These are phyloP conservation scores for Clarireedia monteithiana DNA, from an alignment of 2,329 filamentous ascomycete species.

Conservation along the genomic window DNA sequence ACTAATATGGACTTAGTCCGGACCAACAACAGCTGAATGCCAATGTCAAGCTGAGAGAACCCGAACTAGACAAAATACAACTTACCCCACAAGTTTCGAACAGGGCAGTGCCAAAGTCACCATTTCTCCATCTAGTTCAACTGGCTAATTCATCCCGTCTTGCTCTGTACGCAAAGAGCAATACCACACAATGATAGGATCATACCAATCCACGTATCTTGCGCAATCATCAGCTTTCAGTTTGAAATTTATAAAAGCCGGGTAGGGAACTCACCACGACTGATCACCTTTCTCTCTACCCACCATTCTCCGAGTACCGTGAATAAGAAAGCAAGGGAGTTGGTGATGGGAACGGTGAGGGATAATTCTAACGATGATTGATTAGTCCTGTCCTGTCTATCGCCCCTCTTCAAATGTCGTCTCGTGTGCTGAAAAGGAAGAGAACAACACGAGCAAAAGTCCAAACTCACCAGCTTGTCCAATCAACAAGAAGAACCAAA, in stretches of 20 bases:
- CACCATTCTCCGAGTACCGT: slow-evolving; percentile 94
- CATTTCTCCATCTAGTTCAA: neutral
- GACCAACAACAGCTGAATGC: too few species aligned
- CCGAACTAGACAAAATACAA: too few species aligned
- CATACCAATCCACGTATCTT: slow-evolving; percentile 82
- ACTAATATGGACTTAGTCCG: too few species aligned
- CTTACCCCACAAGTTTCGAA: too few species aligned
- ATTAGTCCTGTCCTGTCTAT: neutral
- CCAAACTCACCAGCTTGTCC: slow-evolving; percentile 69
- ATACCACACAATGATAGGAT: slow-evolving; percentile 70
- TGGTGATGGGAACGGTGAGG: slow-evolving; percentile 89
- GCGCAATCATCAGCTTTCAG: too few species aligned
- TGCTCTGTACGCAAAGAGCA: slow-evolving; percentile 71
- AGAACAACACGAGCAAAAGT: neutral
- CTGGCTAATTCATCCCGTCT: slow-evolving; percentile 25
- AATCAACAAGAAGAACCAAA: slow-evolving; percentile 95
- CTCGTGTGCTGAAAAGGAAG: neutral
- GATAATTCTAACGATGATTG: slow-evolving; percentile 65
- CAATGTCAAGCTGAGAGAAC: too few species aligned
- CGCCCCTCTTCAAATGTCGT: neutral
- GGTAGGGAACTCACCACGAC: slow-evolving; percentile 50
- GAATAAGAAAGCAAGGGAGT: slow-evolving; percentile 91
- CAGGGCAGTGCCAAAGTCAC: too few species aligned
- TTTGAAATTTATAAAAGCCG: too few species aligned
- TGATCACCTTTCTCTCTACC: slow-evolving; percentile 86